Percentiles rank a stretch among this genome's conserved stretches.
phyloP scores from a whole-genome alignment of 768 basidiomycete species.

The Pleurotus ostreatus region DNA sequence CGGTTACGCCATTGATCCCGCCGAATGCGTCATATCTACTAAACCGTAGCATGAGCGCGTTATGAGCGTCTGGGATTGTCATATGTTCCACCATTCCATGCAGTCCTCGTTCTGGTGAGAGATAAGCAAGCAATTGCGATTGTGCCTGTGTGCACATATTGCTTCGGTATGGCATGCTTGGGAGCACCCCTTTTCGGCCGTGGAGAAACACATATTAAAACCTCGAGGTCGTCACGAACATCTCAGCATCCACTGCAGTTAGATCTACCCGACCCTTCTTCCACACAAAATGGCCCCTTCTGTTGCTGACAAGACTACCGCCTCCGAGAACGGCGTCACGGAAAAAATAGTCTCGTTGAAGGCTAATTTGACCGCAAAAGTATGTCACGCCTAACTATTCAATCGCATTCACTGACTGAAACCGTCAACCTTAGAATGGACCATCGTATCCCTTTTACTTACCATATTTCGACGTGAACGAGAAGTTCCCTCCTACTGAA shows the following conservation, averaged over 20 bases:
- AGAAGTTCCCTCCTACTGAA: conserved; percentile 48
- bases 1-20: conserved; percentile 4
- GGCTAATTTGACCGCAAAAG: neutral
- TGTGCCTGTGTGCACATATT: conserved; percentile 1
- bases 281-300: conserved; percentile 2
- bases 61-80: neutral
- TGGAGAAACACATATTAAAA: neutral
- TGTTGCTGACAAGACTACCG: conserved; percentile 2
- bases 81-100: neutral
- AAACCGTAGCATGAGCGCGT: neutral
- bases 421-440: conserved; percentile 20
- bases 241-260: neutral
- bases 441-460: conserved; percentile 47
- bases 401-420: too few species aligned
- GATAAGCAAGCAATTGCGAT: neutral
- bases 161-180: conserved; percentile 5
- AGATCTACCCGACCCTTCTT: neutral
- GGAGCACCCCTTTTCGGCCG: neutral
- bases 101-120: neutral
- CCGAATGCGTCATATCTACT: neutral
- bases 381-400: neutral
- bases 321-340: neutral
- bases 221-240: neutral
- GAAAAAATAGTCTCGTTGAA: conserved; percentile 2
- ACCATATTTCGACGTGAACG: conserved; percentile 39